Conservation (phyloP, 306 rosid genomes). For the Casuarina equisetifolia region DNA sequence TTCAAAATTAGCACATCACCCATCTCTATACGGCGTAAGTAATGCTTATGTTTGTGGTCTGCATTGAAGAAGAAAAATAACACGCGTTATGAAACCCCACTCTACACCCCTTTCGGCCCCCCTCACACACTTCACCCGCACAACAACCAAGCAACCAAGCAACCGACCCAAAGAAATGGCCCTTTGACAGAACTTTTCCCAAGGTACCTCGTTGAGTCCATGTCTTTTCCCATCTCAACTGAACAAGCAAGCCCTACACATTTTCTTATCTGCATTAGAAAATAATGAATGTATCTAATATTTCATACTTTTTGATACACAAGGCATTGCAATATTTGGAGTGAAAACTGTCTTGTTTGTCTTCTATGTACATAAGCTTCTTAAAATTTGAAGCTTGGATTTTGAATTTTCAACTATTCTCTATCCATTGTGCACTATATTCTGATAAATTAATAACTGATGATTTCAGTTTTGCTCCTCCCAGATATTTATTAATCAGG, state of each 20-base stretch:
- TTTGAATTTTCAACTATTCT: constrained; percentile 1
- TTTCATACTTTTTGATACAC: neutral
- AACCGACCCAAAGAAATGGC: neutral
- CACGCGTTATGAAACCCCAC: no score
- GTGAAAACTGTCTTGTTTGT: neutral
- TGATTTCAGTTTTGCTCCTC: neutral
- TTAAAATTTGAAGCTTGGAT: neutral
- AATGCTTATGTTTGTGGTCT: neutral
- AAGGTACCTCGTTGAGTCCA: neutral
- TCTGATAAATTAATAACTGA: neutral
- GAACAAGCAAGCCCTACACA: neutral
- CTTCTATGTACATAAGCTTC: neutral
- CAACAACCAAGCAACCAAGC: no score
- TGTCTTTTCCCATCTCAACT: neutral
- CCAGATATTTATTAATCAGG: constrained; percentile 28
- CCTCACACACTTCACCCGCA: no score
- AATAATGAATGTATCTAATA: neutral
- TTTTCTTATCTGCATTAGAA: neutral
- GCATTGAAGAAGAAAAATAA: no score
- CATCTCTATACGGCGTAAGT: neutral
- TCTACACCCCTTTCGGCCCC: no score
- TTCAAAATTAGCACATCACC: neutral
- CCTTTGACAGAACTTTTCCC: neutral
- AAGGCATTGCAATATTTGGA: neutral
- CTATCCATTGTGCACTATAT: neutral